These are phyloP conservation scores for Hortaea werneckii DNA, from an alignment of 2,329 filamentous ascomycete genomes.

Conservation along the genomic window DNA sequence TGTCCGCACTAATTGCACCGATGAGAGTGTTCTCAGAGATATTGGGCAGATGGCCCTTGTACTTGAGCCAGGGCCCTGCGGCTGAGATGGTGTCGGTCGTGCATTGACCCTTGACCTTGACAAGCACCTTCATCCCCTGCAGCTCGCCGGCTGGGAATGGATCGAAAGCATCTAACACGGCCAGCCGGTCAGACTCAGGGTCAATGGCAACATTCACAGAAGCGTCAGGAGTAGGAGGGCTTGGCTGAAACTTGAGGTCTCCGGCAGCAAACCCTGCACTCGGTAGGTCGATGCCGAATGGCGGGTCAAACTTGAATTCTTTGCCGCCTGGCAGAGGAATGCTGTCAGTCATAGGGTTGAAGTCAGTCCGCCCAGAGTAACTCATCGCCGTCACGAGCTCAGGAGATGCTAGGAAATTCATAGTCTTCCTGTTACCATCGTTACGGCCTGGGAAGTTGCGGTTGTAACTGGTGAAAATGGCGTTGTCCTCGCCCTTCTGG, in stretches of 20 bases:
- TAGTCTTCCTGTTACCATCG: conserved; percentile 89
- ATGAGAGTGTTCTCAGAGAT: conserved; percentile 97
- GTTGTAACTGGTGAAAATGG: conserved; percentile 96
- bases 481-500: conserved; percentile 75
- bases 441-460: conserved; percentile 96
- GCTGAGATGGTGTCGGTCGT: conserved; percentile 98
- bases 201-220: conserved; percentile 65
- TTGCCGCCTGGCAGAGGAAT: conserved; percentile 70
- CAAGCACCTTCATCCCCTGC: conserved; percentile 69
- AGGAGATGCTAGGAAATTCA: conserved; percentile 97
- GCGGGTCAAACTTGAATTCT: conserved; percentile 73
- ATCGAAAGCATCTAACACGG: conserved; percentile 80
- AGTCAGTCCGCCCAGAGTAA: conserved; percentile 83
- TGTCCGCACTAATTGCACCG: conserved; percentile 84
- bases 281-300: conserved; percentile 50
- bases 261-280: conserved; percentile 72
- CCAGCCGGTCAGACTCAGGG: conserved; percentile 80
- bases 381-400: conserved; percentile 95
- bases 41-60: conserved; percentile 97
- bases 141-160: conserved; percentile 69
- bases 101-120: conserved; percentile 96
- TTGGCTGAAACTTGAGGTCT: conserved; percentile 62
- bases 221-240: conserved; percentile 61
- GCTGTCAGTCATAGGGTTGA: conserved; percentile 88
- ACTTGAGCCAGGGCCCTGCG: conserved; percentile 94